A percentile compares a stretch with the other conserved stretches of the same genome.
phyloP scores from a whole-genome alignment of 768 basidiomycete species.

The Xanthoconium stramineum region DNA sequence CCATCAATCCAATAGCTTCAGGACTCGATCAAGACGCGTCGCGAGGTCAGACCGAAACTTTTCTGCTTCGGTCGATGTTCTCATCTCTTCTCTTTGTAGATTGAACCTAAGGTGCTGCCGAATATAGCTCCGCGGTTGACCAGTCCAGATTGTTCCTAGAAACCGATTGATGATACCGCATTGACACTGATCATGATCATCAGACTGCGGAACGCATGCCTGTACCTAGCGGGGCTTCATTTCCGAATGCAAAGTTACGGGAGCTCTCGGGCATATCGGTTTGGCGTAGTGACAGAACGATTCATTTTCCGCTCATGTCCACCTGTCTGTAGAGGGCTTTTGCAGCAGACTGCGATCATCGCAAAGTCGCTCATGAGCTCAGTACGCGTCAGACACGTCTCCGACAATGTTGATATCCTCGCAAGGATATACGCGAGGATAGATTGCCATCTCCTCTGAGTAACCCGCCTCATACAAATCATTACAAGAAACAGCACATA shows the following conservation, averaged over 20 bases:
- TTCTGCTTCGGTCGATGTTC: background rate
- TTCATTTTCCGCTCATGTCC: too few species aligned
- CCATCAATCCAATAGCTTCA: slow-evolving; percentile 27
- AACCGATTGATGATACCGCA: background rate
- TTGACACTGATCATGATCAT: background rate
- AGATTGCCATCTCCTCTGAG: background rate
- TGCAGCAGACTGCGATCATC: too few species aligned
- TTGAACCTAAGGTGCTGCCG: too few species aligned
- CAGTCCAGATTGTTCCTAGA: background rate
- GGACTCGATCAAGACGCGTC: background rate
- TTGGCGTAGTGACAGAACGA: too few species aligned
- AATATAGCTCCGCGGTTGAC: background rate
- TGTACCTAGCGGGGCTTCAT: background rate
- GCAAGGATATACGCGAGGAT: background rate
- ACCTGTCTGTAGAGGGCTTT: too few species aligned
- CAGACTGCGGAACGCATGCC: background rate
- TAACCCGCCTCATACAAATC: slow-evolving; percentile 13
- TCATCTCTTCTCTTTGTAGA: too few species aligned
- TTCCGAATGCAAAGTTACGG: too few species aligned
- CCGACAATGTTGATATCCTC: background rate
- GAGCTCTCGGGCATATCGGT: too few species aligned
- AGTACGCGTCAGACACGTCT: too few species aligned
- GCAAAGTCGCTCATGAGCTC: too few species aligned
- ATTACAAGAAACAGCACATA: background rate
- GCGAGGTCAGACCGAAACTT: background rate